Conservation (phyloP, 495 filamentous ascomycete species). For the Parathielavia appendiculata region DNA sequence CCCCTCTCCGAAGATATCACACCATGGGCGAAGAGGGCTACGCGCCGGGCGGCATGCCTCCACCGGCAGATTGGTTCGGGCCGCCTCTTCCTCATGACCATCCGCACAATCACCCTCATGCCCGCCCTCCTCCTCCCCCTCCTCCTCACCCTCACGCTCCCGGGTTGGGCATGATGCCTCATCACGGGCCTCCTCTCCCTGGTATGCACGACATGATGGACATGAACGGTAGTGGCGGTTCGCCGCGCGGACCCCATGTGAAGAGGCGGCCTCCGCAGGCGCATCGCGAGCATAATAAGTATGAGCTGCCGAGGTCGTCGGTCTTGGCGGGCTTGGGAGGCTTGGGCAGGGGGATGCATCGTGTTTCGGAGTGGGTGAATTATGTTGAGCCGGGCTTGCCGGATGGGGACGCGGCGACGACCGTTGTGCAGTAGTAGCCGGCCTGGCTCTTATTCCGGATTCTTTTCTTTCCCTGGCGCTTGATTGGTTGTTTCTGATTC, state of each 20-base stretch:
- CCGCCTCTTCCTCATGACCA: slow-evolving; percentile 5
- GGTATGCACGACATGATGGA: slow-evolving; percentile 8
- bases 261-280: slow-evolving; percentile 26
- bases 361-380: slow-evolving; percentile 45
- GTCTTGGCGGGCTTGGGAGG: slow-evolving; percentile 44
- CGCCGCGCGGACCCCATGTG: slow-evolving; percentile 26
- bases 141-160: not conserved
- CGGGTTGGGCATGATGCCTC: slow-evolving; percentile 13
- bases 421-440: slow-evolving; percentile 1
- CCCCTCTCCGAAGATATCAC: slow-evolving; percentile 34
- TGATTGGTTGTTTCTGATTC: not conserved
- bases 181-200: not conserved
- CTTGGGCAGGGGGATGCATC: slow-evolving; percentile 41
- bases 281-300: slow-evolving; percentile 25
- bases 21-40: slow-evolving; percentile 40
- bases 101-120: not conserved
- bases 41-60: slow-evolving; percentile 11
- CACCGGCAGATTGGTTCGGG: slow-evolving; percentile 18
- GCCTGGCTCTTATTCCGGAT: not conserved
- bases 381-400: slow-evolving; percentile 41
- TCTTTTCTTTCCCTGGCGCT: not conserved
- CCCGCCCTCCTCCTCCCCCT: slow-evolving; percentile 1
- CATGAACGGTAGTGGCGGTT: slow-evolving; percentile 17
- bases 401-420: slow-evolving; percentile 14
- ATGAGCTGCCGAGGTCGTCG: slow-evolving; percentile 34